Evolutionary conservation across 345 rosid genomes (phyloP).

Genomic region (Rhodamnia rubescens): DNA sequence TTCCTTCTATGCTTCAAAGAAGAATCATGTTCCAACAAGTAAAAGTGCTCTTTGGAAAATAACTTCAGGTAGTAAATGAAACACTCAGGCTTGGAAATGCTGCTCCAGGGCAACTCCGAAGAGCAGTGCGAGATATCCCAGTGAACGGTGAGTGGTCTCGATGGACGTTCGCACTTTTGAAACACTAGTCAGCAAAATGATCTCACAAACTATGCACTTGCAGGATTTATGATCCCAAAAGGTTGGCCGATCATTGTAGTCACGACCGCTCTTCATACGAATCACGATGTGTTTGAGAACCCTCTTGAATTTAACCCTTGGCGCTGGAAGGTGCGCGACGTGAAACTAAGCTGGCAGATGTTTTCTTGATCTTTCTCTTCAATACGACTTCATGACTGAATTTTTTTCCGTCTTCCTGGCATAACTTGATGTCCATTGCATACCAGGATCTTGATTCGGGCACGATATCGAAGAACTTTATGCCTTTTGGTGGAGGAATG

Average conservation of each 20-base stretch:
- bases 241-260: conserved; percentile 15
- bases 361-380: not conserved
- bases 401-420: not conserved
- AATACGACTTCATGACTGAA: not conserved
- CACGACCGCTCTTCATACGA: conserved; percentile 6
- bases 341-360: not conserved
- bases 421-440: not conserved
- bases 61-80: conserved; percentile 31
- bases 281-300: conserved; percentile 12
- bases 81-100: conserved; percentile 23
- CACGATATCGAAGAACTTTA: not conserved
- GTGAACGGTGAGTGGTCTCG: not conserved
- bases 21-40: not conserved
- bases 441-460: not conserved
- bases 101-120: conserved; percentile 23
- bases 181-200: not conserved
- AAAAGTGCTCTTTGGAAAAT: not conserved
- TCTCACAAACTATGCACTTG: too few relatives aligned
- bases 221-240: conserved; percentile 25
- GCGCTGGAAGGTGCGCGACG: conserved; percentile 13
- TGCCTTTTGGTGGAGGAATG: conserved; percentile 18
- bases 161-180: not conserved
- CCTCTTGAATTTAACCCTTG: conserved; percentile 18
- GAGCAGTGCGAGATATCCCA: conserved; percentile 17
- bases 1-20: not conserved